Conservation (phyloP, 768 basidiomycete species). For the Russula sp. region DNA sequence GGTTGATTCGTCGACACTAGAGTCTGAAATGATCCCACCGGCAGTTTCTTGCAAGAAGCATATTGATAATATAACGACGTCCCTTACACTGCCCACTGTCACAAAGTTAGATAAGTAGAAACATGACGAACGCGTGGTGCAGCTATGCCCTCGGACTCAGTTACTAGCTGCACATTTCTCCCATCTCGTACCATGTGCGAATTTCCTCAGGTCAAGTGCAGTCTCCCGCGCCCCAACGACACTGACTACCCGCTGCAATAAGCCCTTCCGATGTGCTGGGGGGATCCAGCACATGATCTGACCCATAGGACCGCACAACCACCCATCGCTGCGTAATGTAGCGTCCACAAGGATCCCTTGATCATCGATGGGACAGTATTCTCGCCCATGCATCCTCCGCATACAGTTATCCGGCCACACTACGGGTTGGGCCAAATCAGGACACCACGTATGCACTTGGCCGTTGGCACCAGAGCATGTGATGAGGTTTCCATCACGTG, state of each 20-base stretch:
- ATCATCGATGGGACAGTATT: constrained; percentile 21
- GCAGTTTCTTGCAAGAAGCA: too few species aligned
- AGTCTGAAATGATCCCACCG: too few species aligned
- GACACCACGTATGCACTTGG: constrained; percentile 11
- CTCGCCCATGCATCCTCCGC: neutral
- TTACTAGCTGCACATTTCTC: constrained; percentile 8
- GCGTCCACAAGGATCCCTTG: constrained; percentile 13
- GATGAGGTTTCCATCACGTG: constrained; percentile 15
- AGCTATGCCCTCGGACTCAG: too few species aligned
- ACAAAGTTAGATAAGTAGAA: too few species aligned
- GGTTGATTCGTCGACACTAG: too few species aligned
- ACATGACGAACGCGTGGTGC: too few species aligned
- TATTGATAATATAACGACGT: too few species aligned
- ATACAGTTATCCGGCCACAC: constrained; percentile 19
- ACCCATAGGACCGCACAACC: constrained; percentile 17
- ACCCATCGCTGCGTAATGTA: constrained; percentile 3
- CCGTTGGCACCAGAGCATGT: constrained; percentile 5
- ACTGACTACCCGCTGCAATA: constrained; percentile 16
- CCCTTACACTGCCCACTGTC: too few species aligned
- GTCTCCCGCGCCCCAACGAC: constrained; percentile 20
- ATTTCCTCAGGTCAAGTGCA: constrained; percentile 7
- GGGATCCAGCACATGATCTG: constrained; percentile 22
- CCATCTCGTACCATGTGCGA: constrained; percentile 19
- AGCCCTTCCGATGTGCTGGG: constrained; percentile 12
- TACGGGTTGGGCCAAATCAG: constrained; percentile 1